Evolutionary conservation across 129 eudicot genomes (phyloP).

Genomic region (Scalesia atractyloides): DNA sequence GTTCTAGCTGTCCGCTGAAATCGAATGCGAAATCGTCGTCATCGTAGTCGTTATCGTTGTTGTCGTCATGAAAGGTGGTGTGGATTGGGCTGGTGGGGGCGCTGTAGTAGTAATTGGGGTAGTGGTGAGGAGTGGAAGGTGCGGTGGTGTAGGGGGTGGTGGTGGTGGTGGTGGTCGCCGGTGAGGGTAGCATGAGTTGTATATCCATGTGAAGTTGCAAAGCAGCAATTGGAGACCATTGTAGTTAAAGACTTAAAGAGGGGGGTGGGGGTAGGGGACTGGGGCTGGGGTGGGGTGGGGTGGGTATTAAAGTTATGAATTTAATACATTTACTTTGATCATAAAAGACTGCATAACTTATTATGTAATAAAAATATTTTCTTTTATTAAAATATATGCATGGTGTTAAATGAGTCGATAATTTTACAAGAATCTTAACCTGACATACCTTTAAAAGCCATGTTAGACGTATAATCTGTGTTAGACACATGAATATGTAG

Average conservation of each 20-base stretch:
- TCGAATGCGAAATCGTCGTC: conserved; percentile 59
- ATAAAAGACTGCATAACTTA: not conserved
- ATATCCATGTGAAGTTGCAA: conserved; percentile 33
- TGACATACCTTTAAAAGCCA: too few species aligned
- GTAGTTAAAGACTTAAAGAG: not conserved
- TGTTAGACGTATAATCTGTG: too few species aligned
- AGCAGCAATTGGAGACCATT: not conserved
- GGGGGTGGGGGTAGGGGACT: not conserved
- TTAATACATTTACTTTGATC: not conserved
- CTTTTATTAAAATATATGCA: not conserved
- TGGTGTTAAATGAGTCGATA: not conserved
- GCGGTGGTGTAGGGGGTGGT: conserved; percentile 44
- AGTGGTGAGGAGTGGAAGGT: conserved; percentile 55
- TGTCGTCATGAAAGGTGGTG: not conserved
- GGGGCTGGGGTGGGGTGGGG: not conserved
- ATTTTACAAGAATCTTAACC: too few species aligned
- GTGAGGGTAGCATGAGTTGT: conserved; percentile 36
- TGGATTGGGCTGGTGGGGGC: conserved; percentile 62
- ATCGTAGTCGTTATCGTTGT: not conserved
- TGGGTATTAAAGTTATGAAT: not conserved
- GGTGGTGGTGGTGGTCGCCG: conserved; percentile 38
- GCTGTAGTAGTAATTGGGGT: conserved; percentile 44
- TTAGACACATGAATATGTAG: too few species aligned
- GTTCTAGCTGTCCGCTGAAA: conserved; percentile 53
- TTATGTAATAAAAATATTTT: not conserved